Evolutionary conservation across 495 filamentous ascomycete species (phyloP), one percentile per base, ranked within the genome.

Genomic region (Daldinia childiae): DNA sequence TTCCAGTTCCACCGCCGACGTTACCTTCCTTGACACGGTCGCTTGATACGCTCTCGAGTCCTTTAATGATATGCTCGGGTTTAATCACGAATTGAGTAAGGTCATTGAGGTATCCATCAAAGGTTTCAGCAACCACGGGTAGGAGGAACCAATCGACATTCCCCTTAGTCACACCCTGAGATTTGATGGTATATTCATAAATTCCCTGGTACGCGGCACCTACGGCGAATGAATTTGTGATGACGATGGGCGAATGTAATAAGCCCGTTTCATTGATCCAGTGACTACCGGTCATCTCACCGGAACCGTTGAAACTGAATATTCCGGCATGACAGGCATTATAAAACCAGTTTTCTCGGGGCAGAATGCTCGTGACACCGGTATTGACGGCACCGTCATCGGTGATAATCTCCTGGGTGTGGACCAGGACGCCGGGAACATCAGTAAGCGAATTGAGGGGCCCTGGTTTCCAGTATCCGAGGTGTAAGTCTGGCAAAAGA

Each of bases 261-360:
- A 84, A 73, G 1, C 86, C 84, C 0, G 83, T 86, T 65, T 88
- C 86, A 2, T 82, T 80, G 62, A 88, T 82, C 83, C 83, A 86
- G 65, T 85, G 81, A 15, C 74, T 76, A 6, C 84, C 84, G 0
- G 86, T 88, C 76, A 88, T 79, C 65, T 87, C 84, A 21, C 86
- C 84, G 27, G 78, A 80, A 58, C 86, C 85, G 68, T 88, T 88
- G 78, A 88, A 85, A 62, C 79, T 79, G 74, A 85, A 86, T 45
- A 84, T 72, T 4, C 83, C 82, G 8, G 86, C 82, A 43, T 82
- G 83, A 71, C 81, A 85, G 41, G 81, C 83, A 1, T 81, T 73
- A 65, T 84, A 56, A 67, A 83, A 84, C 78, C 81, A 85, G 38
- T 84, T 76, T 17, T 74, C 32, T 24, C 84, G 83, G 6, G 85